These are phyloP conservation scores for Wickerhamomyces hampshirensis DNA, from an alignment of 805 yeast species.

Conservation along the genomic window DNA sequence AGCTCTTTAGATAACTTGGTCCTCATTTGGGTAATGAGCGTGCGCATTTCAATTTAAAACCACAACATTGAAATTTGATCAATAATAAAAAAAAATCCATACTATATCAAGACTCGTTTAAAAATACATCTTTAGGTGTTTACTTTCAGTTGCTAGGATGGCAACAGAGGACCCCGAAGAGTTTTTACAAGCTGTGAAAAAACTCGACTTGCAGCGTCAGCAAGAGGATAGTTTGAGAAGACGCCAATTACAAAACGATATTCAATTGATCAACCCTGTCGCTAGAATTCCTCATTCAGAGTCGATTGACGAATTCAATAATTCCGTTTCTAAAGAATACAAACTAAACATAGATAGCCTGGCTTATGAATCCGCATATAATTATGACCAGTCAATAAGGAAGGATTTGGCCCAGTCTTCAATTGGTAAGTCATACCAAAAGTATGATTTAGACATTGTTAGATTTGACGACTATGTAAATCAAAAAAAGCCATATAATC, in stretches of 20 bases:
- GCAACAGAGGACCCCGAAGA: conserved; percentile 8
- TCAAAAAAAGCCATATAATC: conserved; percentile 3
- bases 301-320: conserved; percentile 12
- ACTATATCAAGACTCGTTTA: too few relatives aligned
- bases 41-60: too few relatives aligned
- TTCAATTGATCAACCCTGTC: not conserved
- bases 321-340: conserved; percentile 38
- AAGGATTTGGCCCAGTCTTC: not conserved
- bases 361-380: conserved; percentile 61
- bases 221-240: conserved; percentile 5
- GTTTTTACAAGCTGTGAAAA: conserved; percentile 12
- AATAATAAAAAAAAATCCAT: too few relatives aligned
- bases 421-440: conserved; percentile 5
- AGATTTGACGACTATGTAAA: conserved; percentile 23
- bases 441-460: conserved; percentile 16
- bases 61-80: too few relatives aligned
- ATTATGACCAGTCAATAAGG: conserved; percentile 35
- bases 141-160: too few relatives aligned
- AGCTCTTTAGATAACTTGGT: too few relatives aligned
- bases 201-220: conserved; percentile 12
- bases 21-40: too few relatives aligned
- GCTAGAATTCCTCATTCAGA: conserved; percentile 12
- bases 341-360: conserved; percentile 39
- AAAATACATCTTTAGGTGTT: too few relatives aligned
- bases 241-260: not conserved